Conservation (phyloP, 306 rosid species). For the Cucurbita maxima region DNA sequence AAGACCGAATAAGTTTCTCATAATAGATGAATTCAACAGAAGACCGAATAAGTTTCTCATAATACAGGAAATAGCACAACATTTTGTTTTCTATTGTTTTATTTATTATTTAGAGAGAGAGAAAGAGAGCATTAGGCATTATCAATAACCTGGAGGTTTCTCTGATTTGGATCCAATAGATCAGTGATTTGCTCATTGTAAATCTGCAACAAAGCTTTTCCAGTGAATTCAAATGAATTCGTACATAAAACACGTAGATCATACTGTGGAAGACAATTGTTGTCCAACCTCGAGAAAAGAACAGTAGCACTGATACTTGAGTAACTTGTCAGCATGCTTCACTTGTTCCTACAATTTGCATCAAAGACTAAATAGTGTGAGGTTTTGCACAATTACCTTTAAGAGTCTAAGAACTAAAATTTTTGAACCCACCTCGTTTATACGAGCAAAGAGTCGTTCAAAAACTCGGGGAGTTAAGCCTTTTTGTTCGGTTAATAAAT, state of each 20-base stretch:
- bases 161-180: constrained; percentile 74
- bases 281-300: constrained; percentile 80
- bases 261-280: constrained; percentile 7
- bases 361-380: constrained; percentile 7
- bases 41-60: constrained; percentile 4
- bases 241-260: background rate
- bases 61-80: background rate
- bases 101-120: background rate
- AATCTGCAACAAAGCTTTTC: constrained; percentile 42
- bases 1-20: constrained; percentile 7
- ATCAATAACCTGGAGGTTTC: constrained; percentile 58
- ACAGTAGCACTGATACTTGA: constrained; percentile 77
- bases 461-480: constrained; percentile 88
- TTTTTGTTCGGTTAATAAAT: constrained; percentile 48
- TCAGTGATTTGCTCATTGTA: constrained; percentile 97
- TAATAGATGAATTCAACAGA: constrained; percentile 8
- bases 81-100: background rate
- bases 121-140: background rate
- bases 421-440: constrained; percentile 47
- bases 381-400: background rate
- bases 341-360: constrained; percentile 60
- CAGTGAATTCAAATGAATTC: constrained; percentile 13
- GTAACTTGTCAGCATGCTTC: constrained; percentile 74
- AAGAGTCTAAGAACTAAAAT: constrained; percentile 5
- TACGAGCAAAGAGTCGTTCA: constrained; percentile 72